Evolutionary conservation across 106 monocot genomes (phyloP).

Genomic region (Phalaenopsis aphrodite): DNA sequence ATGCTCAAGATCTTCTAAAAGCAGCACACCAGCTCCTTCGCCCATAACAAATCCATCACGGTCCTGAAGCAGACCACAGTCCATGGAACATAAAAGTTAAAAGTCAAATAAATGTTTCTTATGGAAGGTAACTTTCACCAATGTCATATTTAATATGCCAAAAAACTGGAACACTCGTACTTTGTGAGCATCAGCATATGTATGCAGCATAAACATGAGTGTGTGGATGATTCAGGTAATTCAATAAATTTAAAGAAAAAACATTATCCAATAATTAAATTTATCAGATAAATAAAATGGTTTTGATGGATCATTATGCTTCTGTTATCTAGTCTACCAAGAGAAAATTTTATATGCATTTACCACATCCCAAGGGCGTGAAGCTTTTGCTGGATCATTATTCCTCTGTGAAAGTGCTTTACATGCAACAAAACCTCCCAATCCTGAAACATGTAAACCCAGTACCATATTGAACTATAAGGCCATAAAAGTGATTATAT

Average conservation of each 20-base stretch:
- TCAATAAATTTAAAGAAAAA: neutral
- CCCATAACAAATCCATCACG: constrained; percentile 99
- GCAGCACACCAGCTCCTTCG: constrained; percentile 93
- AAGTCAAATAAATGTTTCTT: neutral
- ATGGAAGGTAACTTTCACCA: neutral
- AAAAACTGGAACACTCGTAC: neutral
- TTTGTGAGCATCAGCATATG: neutral
- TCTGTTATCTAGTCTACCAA: neutral
- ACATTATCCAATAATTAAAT: neutral
- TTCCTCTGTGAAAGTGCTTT: constrained; percentile 91
- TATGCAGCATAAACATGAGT: neutral
- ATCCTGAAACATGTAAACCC: constrained; percentile 29
- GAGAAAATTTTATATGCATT: constrained; percentile 4
- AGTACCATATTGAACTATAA: neutral
- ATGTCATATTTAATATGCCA: neutral
- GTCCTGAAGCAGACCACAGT: constrained; percentile 32
- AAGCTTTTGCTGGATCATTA: constrained; percentile 82
- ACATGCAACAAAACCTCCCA: constrained; percentile 97
- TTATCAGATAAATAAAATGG: neutral
- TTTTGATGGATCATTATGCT: neutral
- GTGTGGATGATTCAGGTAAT: neutral
- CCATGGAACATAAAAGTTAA: neutral
- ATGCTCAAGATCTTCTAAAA: constrained; percentile 93
- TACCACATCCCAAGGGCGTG: constrained; percentile 96
- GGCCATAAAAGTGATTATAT: neutral